Conservation (phyloP, 371 early-diverging fungal species). For the Sporodiniella umbellata region DNA sequence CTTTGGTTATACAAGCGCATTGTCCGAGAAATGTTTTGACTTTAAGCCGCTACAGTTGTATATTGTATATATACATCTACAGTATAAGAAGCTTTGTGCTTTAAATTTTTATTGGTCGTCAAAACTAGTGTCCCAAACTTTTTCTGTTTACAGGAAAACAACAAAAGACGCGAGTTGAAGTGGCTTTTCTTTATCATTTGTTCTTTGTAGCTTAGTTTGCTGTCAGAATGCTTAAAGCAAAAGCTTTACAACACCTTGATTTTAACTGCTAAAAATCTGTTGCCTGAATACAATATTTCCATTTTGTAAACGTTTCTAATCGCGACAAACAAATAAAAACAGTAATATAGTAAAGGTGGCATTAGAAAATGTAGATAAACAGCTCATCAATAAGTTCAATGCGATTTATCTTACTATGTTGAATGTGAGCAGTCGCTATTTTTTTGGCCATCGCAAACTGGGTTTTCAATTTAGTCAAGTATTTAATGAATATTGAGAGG, state of each 20-base stretch:
- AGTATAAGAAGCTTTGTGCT: too few species aligned
- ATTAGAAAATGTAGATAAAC: background rate
- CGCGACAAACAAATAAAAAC: background rate
- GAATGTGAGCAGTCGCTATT: background rate
- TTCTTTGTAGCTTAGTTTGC: background rate
- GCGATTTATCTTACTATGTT: background rate
- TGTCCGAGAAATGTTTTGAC: too few species aligned
- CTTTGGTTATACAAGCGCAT: too few species aligned
- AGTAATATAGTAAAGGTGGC: background rate
- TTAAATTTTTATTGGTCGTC: too few species aligned
- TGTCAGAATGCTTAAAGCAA: background rate
- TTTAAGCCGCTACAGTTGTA: too few species aligned
- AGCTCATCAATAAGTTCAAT: background rate
- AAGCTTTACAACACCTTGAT: background rate
- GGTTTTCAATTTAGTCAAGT: background rate
- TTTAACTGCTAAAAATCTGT: background rate
- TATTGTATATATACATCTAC: too few species aligned
- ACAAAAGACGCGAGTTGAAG: background rate
- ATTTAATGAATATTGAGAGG: background rate
- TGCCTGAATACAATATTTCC: background rate
- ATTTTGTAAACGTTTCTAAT: background rate
- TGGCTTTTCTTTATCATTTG: background rate
- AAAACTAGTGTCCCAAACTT: too few species aligned
- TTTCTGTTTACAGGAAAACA: background rate
- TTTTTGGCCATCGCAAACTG: background rate